Percentiles rank a stretch among this genome's conserved stretches.
Evolutionary conservation across 177 flowering plant genomes (phyloP).

Genomic region (Vitis hybrid): DNA sequence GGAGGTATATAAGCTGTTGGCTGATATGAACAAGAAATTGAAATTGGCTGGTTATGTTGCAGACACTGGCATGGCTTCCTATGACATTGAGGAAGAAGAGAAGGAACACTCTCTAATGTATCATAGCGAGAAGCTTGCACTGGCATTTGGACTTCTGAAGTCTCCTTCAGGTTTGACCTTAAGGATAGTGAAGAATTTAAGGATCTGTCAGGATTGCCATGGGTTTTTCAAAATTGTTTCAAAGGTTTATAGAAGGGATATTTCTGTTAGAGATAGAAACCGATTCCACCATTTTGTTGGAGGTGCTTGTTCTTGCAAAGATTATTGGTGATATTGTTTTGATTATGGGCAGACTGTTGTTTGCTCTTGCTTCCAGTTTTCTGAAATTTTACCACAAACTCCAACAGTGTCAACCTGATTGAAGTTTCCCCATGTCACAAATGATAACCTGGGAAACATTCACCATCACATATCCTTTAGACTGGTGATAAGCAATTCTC

Average conservation of each 20-base stretch:
- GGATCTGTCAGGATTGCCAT: slow-evolving; percentile 38
- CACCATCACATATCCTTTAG: no score
- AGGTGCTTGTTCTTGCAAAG: slow-evolving; percentile 36
- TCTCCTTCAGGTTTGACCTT: slow-evolving; percentile 16
- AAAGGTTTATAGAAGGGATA: slow-evolving; percentile 26
- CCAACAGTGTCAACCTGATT: no score
- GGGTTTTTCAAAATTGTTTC: slow-evolving; percentile 31
- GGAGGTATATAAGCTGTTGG: slow-evolving; percentile 25
- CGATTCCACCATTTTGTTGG: slow-evolving; percentile 36
- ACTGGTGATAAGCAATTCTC: no score
- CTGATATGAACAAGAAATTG: slow-evolving; percentile 19
- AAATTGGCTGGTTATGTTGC: slow-evolving; percentile 15
- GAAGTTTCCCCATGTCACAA: no score
- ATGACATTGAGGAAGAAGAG: slow-evolving; percentile 36
- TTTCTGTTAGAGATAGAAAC: slow-evolving; percentile 34
- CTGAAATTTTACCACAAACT: no score
- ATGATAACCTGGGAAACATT: no score
- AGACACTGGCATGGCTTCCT: slow-evolving; percentile 24
- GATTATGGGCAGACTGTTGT: no score
- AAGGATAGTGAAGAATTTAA: slow-evolving; percentile 32
- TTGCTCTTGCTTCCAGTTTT: no score
- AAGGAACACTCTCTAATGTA: slow-evolving; percentile 22
- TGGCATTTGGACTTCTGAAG: slow-evolving; percentile 26
- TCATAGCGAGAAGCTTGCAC: slow-evolving; percentile 36
- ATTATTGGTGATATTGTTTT: slow-evolving; percentile 27